Percentiles rank a stretch among this genome's conserved stretches.
These are phyloP conservation scores for Penicillium capsulatum DNA, from an alignment of 2,329 filamentous ascomycete genomes.

Conservation along the genomic window DNA sequence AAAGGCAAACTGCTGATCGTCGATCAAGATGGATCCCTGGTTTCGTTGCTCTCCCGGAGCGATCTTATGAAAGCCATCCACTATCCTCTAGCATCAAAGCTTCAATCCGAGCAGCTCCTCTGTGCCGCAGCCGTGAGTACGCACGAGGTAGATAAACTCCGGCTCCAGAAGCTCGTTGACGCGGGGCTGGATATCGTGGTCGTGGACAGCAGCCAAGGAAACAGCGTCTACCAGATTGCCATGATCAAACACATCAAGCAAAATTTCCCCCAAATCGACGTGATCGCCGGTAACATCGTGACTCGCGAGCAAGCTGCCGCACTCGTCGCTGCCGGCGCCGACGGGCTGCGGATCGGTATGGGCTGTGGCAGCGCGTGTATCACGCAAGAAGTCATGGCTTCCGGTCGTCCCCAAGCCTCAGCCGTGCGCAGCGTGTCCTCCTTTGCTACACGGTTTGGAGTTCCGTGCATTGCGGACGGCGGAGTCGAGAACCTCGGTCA, in stretches of 20 bases:
- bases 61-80: conserved; percentile 98
- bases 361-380: conserved; percentile 97
- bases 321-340: conserved; percentile 88
- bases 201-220: conserved; percentile 94
- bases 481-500: conserved; percentile 98
- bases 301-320: conserved; percentile 92
- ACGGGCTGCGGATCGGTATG: conserved; percentile 98
- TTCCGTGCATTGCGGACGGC: conserved; percentile 96
- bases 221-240: conserved; percentile 97
- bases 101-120: conserved; percentile 96
- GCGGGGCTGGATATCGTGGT: conserved; percentile 94
- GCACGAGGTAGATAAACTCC: conserved; percentile 82
- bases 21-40: conserved; percentile 74
- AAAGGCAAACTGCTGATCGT: conserved; percentile 97
- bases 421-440: conserved; percentile 84
- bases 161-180: conserved; percentile 82
- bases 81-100: conserved; percentile 93
- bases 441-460: conserved; percentile 88
- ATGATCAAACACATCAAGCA: conserved; percentile 97
- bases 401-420: conserved; percentile 90
- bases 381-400: conserved; percentile 99
- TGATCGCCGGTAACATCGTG: conserved; percentile 97
- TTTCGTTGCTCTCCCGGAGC: conserved; percentile 88
- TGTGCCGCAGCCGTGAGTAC: conserved; percentile 94
- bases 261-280: conserved; percentile 78